Percentiles rank a stretch among this genome's conserved stretches.
phyloP scores from a whole-genome alignment of 768 basidiomycete species.

The Leccinum subtestaceum region DNA sequence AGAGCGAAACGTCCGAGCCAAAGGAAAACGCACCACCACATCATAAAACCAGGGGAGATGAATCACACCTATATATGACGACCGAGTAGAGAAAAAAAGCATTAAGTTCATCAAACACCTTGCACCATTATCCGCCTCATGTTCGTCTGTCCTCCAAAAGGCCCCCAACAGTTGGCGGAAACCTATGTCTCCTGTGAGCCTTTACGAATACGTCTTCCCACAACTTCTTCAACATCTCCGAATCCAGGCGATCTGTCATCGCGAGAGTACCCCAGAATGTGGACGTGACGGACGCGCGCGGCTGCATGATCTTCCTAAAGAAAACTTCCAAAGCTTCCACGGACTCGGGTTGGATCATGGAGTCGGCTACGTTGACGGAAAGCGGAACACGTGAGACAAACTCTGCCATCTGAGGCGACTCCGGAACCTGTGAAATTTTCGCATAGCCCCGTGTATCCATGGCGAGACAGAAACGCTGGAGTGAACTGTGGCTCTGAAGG shows the following conservation, averaged over 20 bases:
- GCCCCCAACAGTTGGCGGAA: neutral
- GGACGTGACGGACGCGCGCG: neutral
- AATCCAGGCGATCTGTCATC: conserved; percentile 14
- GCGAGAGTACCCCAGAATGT: conserved; percentile 9
- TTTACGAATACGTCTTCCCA: conserved; percentile 23
- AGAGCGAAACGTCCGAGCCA: neutral
- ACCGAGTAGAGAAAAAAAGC: neutral
- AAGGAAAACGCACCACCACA: neutral
- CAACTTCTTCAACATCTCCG: conserved; percentile 10
- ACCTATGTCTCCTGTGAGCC: conserved; percentile 2
- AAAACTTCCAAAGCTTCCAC: conserved; percentile 17
- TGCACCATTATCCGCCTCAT: neutral
- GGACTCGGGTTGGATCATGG: conserved; percentile 14
- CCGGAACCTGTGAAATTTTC: neutral
- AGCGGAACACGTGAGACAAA: conserved; percentile 5
- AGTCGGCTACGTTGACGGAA: conserved; percentile 18
- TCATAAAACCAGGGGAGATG: neutral
- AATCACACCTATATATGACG: neutral
- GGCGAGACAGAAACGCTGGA: conserved; percentile 10
- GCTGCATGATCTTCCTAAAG: conserved; percentile 15
- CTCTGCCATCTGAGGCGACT: neutral
- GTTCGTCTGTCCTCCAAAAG: neutral
- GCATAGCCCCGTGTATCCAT: conserved; percentile 13
- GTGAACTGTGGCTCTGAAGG: conserved; percentile 5
- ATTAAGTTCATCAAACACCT: neutral